These are phyloP conservation scores for Candida sonorensis DNA, from an alignment of 805 yeast genomes.

Conservation along the genomic window DNA sequence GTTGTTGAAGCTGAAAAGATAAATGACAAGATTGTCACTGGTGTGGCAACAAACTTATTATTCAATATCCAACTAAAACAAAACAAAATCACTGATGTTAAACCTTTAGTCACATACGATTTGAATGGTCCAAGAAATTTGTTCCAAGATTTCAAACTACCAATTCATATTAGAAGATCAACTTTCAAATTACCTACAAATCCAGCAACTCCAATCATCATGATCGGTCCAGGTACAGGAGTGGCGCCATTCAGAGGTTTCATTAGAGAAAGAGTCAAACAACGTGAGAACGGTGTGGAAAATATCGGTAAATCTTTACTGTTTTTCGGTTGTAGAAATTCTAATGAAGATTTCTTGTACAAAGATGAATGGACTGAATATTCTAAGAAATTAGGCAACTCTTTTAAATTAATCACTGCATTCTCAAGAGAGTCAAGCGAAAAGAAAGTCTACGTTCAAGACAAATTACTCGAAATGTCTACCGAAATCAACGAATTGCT, in stretches of 20 bases:
- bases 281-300: constrained; percentile 35
- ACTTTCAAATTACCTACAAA: constrained; percentile 89
- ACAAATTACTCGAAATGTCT: constrained; percentile 52
- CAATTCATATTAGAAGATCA: constrained; percentile 91
- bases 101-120: constrained; percentile 54
- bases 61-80: constrained; percentile 60
- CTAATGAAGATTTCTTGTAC: constrained; percentile 77
- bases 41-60: constrained; percentile 88
- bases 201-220: constrained; percentile 74
- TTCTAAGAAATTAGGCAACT: constrained; percentile 49
- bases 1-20: constrained; percentile 68
- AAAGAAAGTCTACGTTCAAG: constrained; percentile 77
- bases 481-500: constrained; percentile 49
- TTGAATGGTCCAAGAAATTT: constrained; percentile 76
- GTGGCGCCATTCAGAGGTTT: constrained; percentile 98
- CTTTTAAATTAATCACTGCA: constrained; percentile 72
- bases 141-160: constrained; percentile 53
- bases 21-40: constrained; percentile 44
- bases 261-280: constrained; percentile 74
- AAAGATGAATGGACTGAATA: constrained; percentile 85
- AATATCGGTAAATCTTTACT: constrained; percentile 67
- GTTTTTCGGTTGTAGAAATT: constrained; percentile 83
- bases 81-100: constrained; percentile 35
- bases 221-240: constrained; percentile 98
- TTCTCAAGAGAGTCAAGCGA: constrained; percentile 90